phyloP scores from a whole-genome alignment of 495 filamentous ascomycete genomes.

The Penicillium lagena region DNA sequence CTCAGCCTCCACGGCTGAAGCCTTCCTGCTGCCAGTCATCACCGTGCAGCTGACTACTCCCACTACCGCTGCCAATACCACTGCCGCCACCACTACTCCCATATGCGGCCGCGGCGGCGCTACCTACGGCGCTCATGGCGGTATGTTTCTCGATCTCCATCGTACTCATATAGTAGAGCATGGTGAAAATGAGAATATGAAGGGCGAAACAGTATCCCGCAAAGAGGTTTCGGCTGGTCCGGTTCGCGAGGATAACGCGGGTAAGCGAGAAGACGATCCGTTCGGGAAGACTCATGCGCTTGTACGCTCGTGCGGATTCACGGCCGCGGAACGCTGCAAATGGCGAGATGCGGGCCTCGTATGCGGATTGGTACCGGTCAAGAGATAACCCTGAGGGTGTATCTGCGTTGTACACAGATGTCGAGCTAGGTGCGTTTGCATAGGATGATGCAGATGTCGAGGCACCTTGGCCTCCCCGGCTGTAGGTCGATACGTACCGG shows the following conservation, averaged over 20 bases:
- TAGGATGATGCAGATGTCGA: slow-evolving; percentile 69
- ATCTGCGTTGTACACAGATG: slow-evolving; percentile 56
- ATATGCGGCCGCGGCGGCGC: slow-evolving; percentile 38
- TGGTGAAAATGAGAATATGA: slow-evolving; percentile 77
- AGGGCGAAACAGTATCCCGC: slow-evolving; percentile 88
- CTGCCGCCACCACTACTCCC: slow-evolving; percentile 18
- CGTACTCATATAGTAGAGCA: slow-evolving; percentile 79
- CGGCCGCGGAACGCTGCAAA: slow-evolving; percentile 92
- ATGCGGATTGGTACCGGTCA: slow-evolving; percentile 86
- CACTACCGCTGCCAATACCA: slow-evolving; percentile 26
- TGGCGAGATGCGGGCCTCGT: slow-evolving; percentile 90
- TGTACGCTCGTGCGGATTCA: slow-evolving; percentile 87
- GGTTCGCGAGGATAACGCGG: slow-evolving; percentile 80
- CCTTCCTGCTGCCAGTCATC: slow-evolving; percentile 60
- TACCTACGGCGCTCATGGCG: slow-evolving; percentile 38
- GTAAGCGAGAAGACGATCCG: slow-evolving; percentile 86
- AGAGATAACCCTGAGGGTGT: slow-evolving; percentile 59
- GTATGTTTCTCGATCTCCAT: slow-evolving; percentile 51
- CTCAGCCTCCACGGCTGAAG: slow-evolving; percentile 33
- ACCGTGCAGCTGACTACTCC: slow-evolving; percentile 37
- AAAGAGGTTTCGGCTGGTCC: slow-evolving; percentile 89
- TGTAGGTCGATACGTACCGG: slow-evolving; percentile 90
- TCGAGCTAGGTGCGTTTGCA: slow-evolving; percentile 66
- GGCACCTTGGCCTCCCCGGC: slow-evolving; percentile 48
- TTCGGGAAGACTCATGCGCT: slow-evolving; percentile 89